phyloP scores from a whole-genome alignment of 2,329 filamentous ascomycete genomes.

The Pseudogymnoascus sp. region DNA sequence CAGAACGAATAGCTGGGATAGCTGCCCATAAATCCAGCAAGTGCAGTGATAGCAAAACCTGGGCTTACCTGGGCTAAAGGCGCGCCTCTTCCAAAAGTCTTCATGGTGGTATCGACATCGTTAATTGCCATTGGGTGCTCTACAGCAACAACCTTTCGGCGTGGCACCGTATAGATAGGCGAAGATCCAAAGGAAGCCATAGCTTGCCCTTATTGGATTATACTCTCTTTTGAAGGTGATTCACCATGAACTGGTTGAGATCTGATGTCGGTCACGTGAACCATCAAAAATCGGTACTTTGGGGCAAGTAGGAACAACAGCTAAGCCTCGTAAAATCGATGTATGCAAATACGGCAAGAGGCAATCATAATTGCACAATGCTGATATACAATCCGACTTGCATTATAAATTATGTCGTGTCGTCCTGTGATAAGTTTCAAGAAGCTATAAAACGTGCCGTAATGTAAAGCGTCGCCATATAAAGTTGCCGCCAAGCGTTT shows the following conservation, averaged over 20 bases:
- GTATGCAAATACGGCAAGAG: not conserved
- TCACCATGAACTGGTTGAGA: not conserved
- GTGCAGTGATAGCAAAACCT: conserved; percentile 11
- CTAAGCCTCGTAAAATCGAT: not conserved
- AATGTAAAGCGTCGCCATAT: conserved; percentile 3
- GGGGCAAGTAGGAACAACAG: not conserved
- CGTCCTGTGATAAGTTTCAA: not conserved
- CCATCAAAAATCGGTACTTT: not conserved
- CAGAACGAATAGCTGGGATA: not conserved
- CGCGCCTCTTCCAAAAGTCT: conserved; percentile 44
- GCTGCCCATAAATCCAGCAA: not conserved
- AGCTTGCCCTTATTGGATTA: not conserved
- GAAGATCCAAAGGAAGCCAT: conserved; percentile 14
- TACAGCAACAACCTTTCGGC: conserved; percentile 48
- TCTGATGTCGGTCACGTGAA: not conserved
- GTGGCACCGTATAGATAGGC: conserved; percentile 44
- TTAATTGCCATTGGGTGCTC: conserved; percentile 61
- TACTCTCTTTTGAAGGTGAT: not conserved
- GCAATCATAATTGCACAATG: not conserved
- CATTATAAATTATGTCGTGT: conserved; percentile 4
- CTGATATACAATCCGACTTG: not conserved
- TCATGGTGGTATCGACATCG: conserved; percentile 55
- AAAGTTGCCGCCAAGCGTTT: conserved; percentile 2
- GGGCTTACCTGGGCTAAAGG: conserved; percentile 26
- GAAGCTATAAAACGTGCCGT: not conserved